phyloP scores from a whole-genome alignment of 2,329 filamentous ascomycete genomes.

The Hypocreales sp. region DNA sequence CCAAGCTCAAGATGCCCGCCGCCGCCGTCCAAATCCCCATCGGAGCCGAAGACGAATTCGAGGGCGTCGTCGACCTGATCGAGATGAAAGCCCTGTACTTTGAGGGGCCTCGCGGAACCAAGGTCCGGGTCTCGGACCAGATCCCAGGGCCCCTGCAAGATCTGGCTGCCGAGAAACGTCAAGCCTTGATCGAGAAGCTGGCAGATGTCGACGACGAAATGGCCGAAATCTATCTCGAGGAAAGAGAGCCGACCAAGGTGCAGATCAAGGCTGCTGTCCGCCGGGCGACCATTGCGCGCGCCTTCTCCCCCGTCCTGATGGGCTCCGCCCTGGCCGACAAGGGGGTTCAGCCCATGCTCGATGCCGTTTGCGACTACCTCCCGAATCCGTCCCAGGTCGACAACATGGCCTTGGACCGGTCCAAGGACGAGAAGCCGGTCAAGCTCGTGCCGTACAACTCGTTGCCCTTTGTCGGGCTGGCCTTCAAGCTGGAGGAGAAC shows the following conservation, averaged over 20 bases:
- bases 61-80: conserved; percentile 85
- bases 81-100: conserved; percentile 90
- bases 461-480: conserved; percentile 84
- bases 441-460: conserved; percentile 88
- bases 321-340: conserved; percentile 91
- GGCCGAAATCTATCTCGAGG: conserved; percentile 84
- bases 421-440: conserved; percentile 62
- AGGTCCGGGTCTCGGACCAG: conserved; percentile 59
- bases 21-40: conserved; percentile 93
- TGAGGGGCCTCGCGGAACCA: conserved; percentile 67
- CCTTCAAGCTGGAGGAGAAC: conserved; percentile 98
- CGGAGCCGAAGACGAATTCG: conserved; percentile 78
- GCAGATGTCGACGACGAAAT: conserved; percentile 98
- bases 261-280: conserved; percentile 92
- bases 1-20: conserved; percentile 83
- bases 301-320: conserved; percentile 94
- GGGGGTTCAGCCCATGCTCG: conserved; percentile 88
- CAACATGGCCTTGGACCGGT: conserved; percentile 77
- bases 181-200: conserved; percentile 80
- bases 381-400: conserved; percentile 82
- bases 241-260: conserved; percentile 58
- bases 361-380: conserved; percentile 90
- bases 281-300: conserved; percentile 70
- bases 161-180: conserved; percentile 69
- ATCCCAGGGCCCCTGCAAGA: conserved; percentile 66